phyloP scores from a whole-genome alignment of 352 stramenopile species.

The Globisporangium mamillatum region DNA sequence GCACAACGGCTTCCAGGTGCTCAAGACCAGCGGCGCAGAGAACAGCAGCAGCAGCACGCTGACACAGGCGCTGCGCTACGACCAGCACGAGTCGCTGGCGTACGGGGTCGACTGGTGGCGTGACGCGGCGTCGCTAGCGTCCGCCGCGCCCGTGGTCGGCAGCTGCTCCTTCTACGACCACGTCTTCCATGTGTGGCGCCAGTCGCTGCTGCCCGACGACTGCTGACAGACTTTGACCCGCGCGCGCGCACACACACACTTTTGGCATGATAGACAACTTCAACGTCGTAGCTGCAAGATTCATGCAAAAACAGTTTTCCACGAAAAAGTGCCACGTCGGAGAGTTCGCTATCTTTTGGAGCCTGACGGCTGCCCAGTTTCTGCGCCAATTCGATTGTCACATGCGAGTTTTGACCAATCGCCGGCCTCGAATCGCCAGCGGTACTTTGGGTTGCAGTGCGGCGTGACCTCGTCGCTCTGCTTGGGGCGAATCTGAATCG shows the following conservation, averaged over 20 bases:
- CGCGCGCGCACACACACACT: too few relatives aligned
- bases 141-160: constrained; percentile 45
- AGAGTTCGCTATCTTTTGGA: neutral
- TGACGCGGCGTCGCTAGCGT: constrained; percentile 33
- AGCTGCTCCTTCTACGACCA: constrained; percentile 86
- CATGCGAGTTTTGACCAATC: constrained; percentile 10
- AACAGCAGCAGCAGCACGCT: constrained; percentile 16
- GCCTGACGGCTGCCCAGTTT: neutral
- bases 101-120: constrained; percentile 86
- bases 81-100: constrained; percentile 70
- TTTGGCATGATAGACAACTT: too few relatives aligned
- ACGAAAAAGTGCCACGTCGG: neutral
- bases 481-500: constrained; percentile 4
- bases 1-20: constrained; percentile 85
- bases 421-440: neutral
- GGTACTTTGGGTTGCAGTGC: constrained; percentile 4
- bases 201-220: constrained; percentile 3
- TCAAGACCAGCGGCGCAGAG: constrained; percentile 21
- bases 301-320: too few relatives aligned
- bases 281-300: too few relatives aligned
- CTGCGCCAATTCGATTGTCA: constrained; percentile 7
- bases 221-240: neutral
- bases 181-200: constrained; percentile 68
- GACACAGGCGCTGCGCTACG: constrained; percentile 34
- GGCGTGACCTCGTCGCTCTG: constrained; percentile 2